A percentile compares a stretch with the other conserved stretches of the same genome.
phyloP scores from a whole-genome alignment of 208 protist genomes.

The Crithidia expoeki region DNA sequence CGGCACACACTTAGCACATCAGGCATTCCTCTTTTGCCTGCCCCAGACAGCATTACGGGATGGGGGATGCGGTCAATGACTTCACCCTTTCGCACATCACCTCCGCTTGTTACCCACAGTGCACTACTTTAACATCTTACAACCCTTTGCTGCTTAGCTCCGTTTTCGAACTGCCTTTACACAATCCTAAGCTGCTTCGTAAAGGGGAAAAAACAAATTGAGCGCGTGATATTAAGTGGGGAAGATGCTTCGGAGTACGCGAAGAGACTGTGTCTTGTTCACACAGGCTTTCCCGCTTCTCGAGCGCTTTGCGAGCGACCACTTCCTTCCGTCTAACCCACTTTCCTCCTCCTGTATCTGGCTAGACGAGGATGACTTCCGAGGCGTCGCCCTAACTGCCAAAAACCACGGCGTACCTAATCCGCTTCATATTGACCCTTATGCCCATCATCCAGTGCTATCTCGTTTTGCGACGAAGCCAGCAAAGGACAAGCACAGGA shows the following conservation, averaged over 20 bases:
- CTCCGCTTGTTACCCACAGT: no score
- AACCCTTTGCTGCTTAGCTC: no score
- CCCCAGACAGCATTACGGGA: no score
- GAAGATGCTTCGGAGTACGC: constrained; percentile 38
- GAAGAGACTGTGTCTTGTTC: constrained; percentile 54
- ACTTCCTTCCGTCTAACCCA: constrained; percentile 59
- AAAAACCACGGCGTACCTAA: neutral
- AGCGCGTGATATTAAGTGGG: neutral
- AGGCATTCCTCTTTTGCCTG: no score
- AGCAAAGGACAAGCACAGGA: neutral
- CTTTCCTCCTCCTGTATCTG: constrained; percentile 59
- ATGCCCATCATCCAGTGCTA: constrained; percentile 49
- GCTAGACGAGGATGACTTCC: constrained; percentile 71
- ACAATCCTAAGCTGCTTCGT: no score
- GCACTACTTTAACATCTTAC: no score
- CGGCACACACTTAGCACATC: no score
- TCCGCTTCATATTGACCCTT: constrained; percentile 45
- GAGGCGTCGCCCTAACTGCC: neutral
- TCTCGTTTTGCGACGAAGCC: constrained; percentile 34
- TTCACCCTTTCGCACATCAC: no score
- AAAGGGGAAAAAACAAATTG: neutral
- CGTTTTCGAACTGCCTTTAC: no score
- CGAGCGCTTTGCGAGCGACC: constrained; percentile 48
- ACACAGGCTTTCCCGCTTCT: constrained; percentile 65
- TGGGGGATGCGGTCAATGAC: no score